These are phyloP conservation scores for Vaccinium myrtillus DNA, from an alignment of 148 eudicot genomes.

Conservation along the genomic window DNA sequence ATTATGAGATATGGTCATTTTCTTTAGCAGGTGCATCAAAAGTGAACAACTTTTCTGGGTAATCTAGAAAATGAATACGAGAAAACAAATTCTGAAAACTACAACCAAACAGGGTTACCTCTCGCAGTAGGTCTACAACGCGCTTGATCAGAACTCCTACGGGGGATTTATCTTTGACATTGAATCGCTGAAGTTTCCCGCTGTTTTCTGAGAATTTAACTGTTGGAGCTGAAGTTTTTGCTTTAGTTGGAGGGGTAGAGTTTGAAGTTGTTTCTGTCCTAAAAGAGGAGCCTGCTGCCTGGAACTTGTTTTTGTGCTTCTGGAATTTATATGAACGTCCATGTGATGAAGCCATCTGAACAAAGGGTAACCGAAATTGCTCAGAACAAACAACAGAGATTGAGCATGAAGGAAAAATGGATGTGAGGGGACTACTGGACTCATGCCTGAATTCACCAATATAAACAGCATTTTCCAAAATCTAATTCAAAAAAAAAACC, in stretches of 20 bases:
- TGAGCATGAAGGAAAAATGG: not conserved
- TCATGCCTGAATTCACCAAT: not conserved
- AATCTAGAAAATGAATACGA: not conserved
- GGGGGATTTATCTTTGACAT: slow-evolving; percentile 62
- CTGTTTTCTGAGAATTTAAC: slow-evolving; percentile 73
- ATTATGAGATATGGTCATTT: not conserved
- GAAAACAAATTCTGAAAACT: not conserved
- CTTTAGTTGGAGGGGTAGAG: slow-evolving; percentile 21
- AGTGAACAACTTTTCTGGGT: not conserved
- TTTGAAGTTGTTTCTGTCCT: slow-evolving; percentile 33
- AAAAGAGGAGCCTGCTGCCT: slow-evolving; percentile 36
- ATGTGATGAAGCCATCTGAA: slow-evolving; percentile 56
- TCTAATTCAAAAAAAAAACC: not conserved
- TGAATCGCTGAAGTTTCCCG: slow-evolving; percentile 64
- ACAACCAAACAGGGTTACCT: slow-evolving; percentile 36
- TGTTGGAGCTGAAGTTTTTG: slow-evolving; percentile 46
- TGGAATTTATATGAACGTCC: slow-evolving; percentile 50
- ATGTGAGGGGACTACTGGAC: not conserved
- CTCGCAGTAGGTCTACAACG: slow-evolving; percentile 58
- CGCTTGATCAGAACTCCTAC: slow-evolving; percentile 84
- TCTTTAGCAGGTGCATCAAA: not conserved
- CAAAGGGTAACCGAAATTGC: not conserved
- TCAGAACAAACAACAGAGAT: not conserved
- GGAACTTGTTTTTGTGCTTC: slow-evolving; percentile 71
- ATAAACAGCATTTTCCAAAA: not conserved